Conservation (phyloP, 768 basidiomycete species). For the Favolaschia claudopus region DNA sequence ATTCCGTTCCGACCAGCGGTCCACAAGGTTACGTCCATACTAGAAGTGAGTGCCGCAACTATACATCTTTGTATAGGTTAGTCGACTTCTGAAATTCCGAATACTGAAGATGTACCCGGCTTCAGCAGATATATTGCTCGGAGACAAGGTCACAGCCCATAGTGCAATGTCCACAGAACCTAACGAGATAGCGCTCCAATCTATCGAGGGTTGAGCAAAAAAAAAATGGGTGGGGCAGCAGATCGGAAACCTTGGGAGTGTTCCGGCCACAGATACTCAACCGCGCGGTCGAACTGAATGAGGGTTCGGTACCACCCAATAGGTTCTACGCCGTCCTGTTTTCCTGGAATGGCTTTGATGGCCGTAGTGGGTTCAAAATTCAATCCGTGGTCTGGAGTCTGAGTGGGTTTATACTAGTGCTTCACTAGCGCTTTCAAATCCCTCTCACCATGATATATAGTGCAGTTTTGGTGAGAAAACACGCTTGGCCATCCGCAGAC, state of each 20-base stretch:
- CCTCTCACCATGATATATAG: slow-evolving; percentile 71
- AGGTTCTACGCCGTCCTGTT: slow-evolving; percentile 41
- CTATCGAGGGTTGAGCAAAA: slow-evolving; percentile 50
- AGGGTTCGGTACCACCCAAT: slow-evolving; percentile 80
- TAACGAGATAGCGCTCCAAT: slow-evolving; percentile 71
- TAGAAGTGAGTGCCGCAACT: slow-evolving; percentile 72
- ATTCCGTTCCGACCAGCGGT: slow-evolving; percentile 68
- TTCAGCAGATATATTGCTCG: slow-evolving; percentile 64
- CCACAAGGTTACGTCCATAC: slow-evolving; percentile 80
- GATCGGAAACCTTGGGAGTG: slow-evolving; percentile 62
- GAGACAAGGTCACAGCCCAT: slow-evolving; percentile 68
- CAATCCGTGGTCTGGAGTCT: slow-evolving; percentile 83
- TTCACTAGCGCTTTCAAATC: not conserved
- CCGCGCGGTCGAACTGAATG: slow-evolving; percentile 62
- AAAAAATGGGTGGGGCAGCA: too few species aligned
- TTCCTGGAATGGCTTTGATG: slow-evolving; percentile 48
- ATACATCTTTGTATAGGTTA: slow-evolving; percentile 57
- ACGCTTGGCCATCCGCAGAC: slow-evolving; percentile 77
- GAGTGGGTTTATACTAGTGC: not conserved
- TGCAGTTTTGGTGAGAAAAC: slow-evolving; percentile 71
- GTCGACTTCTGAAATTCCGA: not conserved
- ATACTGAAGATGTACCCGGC: slow-evolving; percentile 60
- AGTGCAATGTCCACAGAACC: slow-evolving; percentile 78
- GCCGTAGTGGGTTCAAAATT: slow-evolving; percentile 66
- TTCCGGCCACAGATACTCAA: slow-evolving; percentile 54